Evolutionary conservation across 139 green algal genomes (phyloP), one percentile per base, ranked within the genome.

Genomic region (Zygnema circumcarinatum): DNA sequence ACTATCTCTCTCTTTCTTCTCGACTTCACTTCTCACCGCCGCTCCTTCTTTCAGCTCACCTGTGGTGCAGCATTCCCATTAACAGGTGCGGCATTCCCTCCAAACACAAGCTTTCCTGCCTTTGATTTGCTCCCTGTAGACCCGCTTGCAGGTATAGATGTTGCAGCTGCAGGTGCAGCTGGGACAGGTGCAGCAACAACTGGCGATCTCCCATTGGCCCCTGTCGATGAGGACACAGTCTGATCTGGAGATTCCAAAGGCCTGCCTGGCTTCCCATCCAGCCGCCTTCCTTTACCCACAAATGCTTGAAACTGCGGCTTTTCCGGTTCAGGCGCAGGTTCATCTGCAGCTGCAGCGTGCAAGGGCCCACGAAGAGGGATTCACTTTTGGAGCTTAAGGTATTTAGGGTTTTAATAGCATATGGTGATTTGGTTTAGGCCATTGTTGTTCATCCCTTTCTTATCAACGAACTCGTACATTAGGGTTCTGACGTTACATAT

Each of bases 251-350:
- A 62, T 25, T 62, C 47, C 7, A 16, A 62, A 7, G 47, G 75
- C 11, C 36, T 83, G 31, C 11, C 35, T 3, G 78, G 78, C 42
- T 88, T 89, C 29, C 84, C 84, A 67, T 89, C 84, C 7, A 89
- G 74, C 31, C 84, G 53, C 41, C 25, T 79, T n/a, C 76, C 84
- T 2, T n/a, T 36, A 42, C 84, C 84, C 11, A 35, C 42, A 41
- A 89, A 89, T 33, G 84, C 76, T 38, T 20, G 2, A 41, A 89
- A 89, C 39, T 76, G 83, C 33, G 76, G 76, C 56, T 87, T 78
- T 47, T 89, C 84, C 31, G 84, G 84, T 22, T 79, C 83, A 2
- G 3, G n/a, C 25, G 75, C 31, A 74, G 20, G 20, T 83, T 62
- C 47, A 42, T 3, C 35, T 53, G 36, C 56, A 72, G 56, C 56